These are phyloP conservation scores for Ascocoryne sarcoides DNA, from an alignment of 2,329 filamentous ascomycete genomes.

Conservation along the genomic window DNA sequence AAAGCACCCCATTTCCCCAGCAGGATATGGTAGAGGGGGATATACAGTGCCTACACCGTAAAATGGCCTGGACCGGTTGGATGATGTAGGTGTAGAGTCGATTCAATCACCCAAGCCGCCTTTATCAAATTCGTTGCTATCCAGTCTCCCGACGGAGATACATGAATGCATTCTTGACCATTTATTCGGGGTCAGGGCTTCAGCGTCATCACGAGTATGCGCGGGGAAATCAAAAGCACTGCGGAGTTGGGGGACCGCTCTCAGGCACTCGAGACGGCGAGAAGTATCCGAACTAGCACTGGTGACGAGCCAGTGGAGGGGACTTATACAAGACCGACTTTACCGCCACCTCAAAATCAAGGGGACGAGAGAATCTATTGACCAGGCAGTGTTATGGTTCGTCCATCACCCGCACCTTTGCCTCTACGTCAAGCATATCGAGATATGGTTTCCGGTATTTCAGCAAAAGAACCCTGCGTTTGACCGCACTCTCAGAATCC, in stretches of 20 bases:
- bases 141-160: constrained; percentile 56
- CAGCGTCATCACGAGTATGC: constrained; percentile 49
- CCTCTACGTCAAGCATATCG: constrained; percentile 60
- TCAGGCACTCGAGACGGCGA: constrained; percentile 58
- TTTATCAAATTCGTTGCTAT: constrained; percentile 15
- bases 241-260: constrained; percentile 53
- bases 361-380: constrained; percentile 55
- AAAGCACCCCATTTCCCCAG: constrained; percentile 28
- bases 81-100: constrained; percentile 3
- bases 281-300: constrained; percentile 59
- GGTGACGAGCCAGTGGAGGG: constrained; percentile 54
- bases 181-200: constrained; percentile 59
- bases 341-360: constrained; percentile 71
- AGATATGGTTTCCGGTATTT: constrained; percentile 71
- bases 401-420: constrained; percentile 48
- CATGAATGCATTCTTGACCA: constrained; percentile 65
- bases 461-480: constrained; percentile 29
- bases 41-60: constrained; percentile 17
- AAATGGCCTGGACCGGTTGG: constrained; percentile 11
- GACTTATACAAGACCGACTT: constrained; percentile 60
- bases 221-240: constrained; percentile 42
- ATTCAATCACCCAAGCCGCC: constrained; percentile 1
- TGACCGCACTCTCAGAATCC: constrained; percentile 21
- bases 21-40: constrained; percentile 23
- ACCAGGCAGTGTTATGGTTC: constrained; percentile 54